Evolutionary conservation across 2,329 filamentous ascomycete genomes (phyloP), one percentile per base, ranked within the genome.

Genomic region (Cladophialophora psammophila): DNA sequence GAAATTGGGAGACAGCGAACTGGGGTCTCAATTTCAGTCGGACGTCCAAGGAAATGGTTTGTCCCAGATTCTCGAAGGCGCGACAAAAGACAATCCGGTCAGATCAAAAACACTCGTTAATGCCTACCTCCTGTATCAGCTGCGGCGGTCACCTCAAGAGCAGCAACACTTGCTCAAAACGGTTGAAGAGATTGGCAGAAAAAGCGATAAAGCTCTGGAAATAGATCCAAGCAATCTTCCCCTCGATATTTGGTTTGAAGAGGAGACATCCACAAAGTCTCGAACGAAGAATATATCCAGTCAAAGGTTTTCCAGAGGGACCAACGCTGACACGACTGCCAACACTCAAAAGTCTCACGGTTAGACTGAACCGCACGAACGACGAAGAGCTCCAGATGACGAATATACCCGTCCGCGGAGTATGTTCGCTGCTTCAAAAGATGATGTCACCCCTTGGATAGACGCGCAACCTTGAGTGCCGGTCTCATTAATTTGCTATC

Each of bases 71-170:
- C 32, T 60, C 2, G 42, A 50, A n/a, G 31, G 26, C 18, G 26
- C 32, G 1, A 36, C 15, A 13, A 20, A 36, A 3, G 42, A 60
- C 6, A 35, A 34, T 32, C 18, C 36, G 12, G 40, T 52, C 26
- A 38, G 32, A 53, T 34, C 63, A 13, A 56, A 35, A 18, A 50
- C 36, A 9, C 32, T 61, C 6, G 63, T 65, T n/a, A 52, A 60
- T 4, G 57, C 57, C n/a, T 65, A 65, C 15, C 63, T 65, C 26
- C 10, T 61, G 3, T 52, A 65, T n/a, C 63, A 65, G 26, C 35
- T 54, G 32, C 52, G 38, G n/a, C 40, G 9, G 12, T 42, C 38
- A 6, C 38, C 63, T 1, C 36, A 52, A 31, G 63, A 57, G 20
- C 50, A 42, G 42, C 20, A n/a, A 26, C 12, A 18, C 34, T 48